phyloP scores from a whole-genome alignment of 2,329 filamentous ascomycete genomes.

The Apiospora saccharicola region DNA sequence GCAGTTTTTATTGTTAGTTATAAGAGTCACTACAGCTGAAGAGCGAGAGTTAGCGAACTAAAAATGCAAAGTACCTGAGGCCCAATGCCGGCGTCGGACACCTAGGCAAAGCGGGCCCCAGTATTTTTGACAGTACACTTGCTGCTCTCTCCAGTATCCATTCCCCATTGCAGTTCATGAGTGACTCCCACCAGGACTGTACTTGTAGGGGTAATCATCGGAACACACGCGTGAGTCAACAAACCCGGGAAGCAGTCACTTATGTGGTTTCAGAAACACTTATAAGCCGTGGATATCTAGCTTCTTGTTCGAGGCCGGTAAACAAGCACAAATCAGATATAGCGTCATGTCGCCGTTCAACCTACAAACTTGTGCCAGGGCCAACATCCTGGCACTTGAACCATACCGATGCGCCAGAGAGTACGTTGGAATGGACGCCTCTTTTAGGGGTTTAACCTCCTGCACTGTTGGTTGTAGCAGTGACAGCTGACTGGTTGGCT shows the following conservation, averaged over 20 bases:
- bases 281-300: neutral
- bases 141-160: neutral
- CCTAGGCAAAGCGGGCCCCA: slow-evolving; percentile 8
- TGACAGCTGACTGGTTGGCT: slow-evolving; percentile 30
- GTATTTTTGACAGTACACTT: slow-evolving; percentile 3
- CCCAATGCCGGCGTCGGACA: slow-evolving; percentile 20
- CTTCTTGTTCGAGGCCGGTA: neutral
- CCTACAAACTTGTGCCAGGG: slow-evolving; percentile 75
- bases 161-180: neutral
- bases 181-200: slow-evolving; percentile 11
- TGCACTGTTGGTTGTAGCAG: slow-evolving; percentile 56
- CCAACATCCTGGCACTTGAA: slow-evolving; percentile 78
- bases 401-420: slow-evolving; percentile 85
- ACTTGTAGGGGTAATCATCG: slow-evolving; percentile 2
- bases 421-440: slow-evolving; percentile 55
- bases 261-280: neutral
- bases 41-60: neutral
- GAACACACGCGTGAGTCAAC: slow-evolving; percentile 1
- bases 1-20: neutral
- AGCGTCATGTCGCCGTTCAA: slow-evolving; percentile 69
- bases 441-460: slow-evolving; percentile 29
- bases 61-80: neutral
- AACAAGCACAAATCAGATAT: neutral
- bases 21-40: neutral
- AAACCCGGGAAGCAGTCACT: neutral